These are phyloP conservation scores for Yamagishiella unicocca DNA, from an alignment of 139 green algal genomes.

Conservation along the genomic window DNA sequence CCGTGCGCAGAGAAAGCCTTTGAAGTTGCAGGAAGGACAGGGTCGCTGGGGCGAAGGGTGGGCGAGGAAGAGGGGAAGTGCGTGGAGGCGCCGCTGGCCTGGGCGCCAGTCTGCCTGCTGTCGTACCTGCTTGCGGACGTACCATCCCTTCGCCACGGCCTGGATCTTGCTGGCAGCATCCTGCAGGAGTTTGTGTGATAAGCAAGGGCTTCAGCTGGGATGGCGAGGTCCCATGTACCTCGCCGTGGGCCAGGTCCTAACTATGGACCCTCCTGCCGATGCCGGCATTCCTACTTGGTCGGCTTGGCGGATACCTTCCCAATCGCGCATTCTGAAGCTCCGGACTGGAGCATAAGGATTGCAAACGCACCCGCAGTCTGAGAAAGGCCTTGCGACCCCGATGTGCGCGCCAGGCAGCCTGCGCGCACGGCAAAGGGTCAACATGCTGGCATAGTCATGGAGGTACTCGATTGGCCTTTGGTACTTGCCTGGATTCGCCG, in stretches of 20 bases:
- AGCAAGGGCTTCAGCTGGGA: background rate
- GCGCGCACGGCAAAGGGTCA: too few species aligned
- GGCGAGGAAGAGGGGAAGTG: too few species aligned
- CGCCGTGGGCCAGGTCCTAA: background rate
- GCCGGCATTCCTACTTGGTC: background rate
- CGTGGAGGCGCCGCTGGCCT: too few species aligned
- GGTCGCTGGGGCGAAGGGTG: too few species aligned
- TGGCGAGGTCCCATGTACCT: too few species aligned
- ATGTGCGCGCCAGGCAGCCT: constrained; percentile 38
- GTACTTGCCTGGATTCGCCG: constrained; percentile 6
- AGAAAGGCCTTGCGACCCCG: constrained; percentile 15
- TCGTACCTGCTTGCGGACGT: constrained; percentile 46
- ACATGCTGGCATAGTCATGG: too few species aligned
- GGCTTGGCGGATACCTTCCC: background rate
- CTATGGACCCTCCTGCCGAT: background rate
- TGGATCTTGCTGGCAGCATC: constrained; percentile 21
- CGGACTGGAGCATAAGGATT: background rate
- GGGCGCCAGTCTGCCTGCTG: background rate
- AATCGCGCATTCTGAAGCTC: background rate
- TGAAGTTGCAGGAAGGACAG: too few species aligned
- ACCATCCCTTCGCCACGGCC: constrained; percentile 42
- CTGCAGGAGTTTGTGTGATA: background rate
- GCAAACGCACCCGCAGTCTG: constrained; percentile 32
- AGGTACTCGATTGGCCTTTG: too few species aligned
- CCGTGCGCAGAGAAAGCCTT: too few species aligned